These are phyloP conservation scores for Przewalskia tangutica DNA, from an alignment of 257 asterid genomes.

Conservation along the genomic window DNA sequence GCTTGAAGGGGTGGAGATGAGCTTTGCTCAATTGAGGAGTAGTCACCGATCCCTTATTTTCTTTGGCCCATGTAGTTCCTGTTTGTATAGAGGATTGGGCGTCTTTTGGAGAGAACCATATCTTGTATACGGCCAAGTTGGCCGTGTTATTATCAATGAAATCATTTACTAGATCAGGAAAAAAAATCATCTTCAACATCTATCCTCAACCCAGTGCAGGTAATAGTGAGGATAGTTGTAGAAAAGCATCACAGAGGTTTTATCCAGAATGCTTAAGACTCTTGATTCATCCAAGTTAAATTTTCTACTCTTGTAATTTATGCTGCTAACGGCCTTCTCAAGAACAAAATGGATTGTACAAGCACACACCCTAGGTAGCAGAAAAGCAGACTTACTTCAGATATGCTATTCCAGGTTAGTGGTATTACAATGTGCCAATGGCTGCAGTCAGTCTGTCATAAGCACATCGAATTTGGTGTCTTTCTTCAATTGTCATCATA, in stretches of 20 bases:
- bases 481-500: slow-evolving; percentile 46
- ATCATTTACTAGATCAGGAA: too few species aligned
- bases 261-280: neutral
- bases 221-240: neutral
- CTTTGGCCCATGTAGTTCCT: too few species aligned
- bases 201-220: neutral
- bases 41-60: too few species aligned
- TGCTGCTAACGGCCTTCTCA: neutral
- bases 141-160: too few species aligned
- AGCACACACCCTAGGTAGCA: neutral
- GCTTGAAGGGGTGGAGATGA: too few species aligned
- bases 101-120: too few species aligned
- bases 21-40: too few species aligned
- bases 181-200: neutral
- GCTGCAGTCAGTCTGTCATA: slow-evolving; percentile 31
- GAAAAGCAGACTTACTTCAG: neutral
- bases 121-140: too few species aligned
- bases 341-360: neutral
- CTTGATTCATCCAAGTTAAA: neutral
- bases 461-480: slow-evolving; percentile 40
- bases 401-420: slow-evolving; percentile 9
- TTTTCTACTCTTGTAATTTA: neutral
- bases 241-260: neutral
- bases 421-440: slow-evolving; percentile 7
- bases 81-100: too few species aligned